Evolutionary conservation across 129 eudicot genomes (phyloP).

Genomic region (Chrysanthemum lavandulifolium): DNA sequence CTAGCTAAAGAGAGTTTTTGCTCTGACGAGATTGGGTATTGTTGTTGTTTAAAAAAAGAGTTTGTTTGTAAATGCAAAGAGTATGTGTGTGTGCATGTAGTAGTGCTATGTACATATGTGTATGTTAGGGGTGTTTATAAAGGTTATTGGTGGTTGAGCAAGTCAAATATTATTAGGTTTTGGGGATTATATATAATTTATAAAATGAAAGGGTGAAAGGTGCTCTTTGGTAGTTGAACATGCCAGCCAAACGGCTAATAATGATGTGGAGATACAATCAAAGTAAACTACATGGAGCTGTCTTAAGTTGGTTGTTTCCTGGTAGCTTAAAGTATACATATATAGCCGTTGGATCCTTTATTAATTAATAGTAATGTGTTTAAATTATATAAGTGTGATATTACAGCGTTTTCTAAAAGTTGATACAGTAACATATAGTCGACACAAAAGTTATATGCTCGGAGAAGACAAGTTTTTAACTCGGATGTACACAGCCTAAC

Average conservation of each 20-base stretch:
- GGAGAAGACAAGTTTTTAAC: too few species aligned
- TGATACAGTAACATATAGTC: too few species aligned
- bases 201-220: conserved; percentile 19
- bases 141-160: conserved; percentile 22
- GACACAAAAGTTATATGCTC: too few species aligned
- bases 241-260: conserved; percentile 57
- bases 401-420: too few species aligned
- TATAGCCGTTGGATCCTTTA: conserved; percentile 44
- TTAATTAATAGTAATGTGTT: background rate
- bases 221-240: conserved; percentile 29
- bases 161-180: conserved; percentile 20
- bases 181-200: background rate
- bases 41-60: background rate
- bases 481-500: too few species aligned
- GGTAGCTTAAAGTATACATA: conserved; percentile 23
- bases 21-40: too few species aligned
- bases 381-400: too few species aligned
- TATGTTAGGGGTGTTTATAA: conserved; percentile 8
- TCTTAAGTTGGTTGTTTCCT: conserved; percentile 31
- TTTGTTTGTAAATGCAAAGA: conserved; percentile 10
- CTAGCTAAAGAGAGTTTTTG: too few species aligned
- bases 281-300: conserved; percentile 23
- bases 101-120: background rate
- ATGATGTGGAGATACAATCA: conserved; percentile 16
- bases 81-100: background rate